Percentiles rank a stretch among this genome's conserved stretches.
Conservation (phyloP, 2,329 filamentous ascomycete species). For the Trichoderma arundinaceum region DNA sequence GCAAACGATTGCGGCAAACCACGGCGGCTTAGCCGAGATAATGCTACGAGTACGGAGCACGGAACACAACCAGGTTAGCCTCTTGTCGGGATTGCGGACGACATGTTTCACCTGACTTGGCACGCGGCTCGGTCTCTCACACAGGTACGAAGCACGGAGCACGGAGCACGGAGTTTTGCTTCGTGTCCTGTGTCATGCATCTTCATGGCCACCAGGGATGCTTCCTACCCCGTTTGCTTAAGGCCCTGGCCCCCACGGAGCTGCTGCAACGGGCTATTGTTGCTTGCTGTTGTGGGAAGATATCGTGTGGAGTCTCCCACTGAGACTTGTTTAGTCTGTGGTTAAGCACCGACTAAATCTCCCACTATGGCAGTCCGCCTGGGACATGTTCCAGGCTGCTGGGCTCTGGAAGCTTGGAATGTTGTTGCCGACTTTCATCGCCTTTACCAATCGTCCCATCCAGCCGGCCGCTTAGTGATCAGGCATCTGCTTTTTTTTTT, state of each 20-base stretch:
- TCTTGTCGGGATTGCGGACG: conserved; percentile 10
- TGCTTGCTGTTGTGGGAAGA: conserved; percentile 8
- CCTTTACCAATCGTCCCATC: background rate
- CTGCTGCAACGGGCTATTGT: conserved; percentile 8
- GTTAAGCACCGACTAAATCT: conserved; percentile 1
- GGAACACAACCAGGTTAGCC: background rate
- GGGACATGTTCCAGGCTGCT: conserved; percentile 6
- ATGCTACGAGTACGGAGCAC: background rate
- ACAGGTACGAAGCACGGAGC: conserved; percentile 5
- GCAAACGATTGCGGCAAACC: conserved; percentile 23
- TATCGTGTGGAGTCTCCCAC: conserved; percentile 9
- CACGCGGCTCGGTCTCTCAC: conserved; percentile 7
- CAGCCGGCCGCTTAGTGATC: background rate
- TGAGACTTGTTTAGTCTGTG: conserved; percentile 7
- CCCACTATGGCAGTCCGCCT: background rate
- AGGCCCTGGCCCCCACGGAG: conserved; percentile 22
- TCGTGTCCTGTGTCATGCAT: conserved; percentile 2
- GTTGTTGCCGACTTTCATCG: background rate
- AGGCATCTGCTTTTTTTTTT: background rate
- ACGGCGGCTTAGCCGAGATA: conserved; percentile 25
- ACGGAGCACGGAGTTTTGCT: conserved; percentile 7
- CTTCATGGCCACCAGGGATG: conserved; percentile 1
- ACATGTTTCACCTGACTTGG: conserved; percentile 13
- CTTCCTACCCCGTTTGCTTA: conserved; percentile 13
- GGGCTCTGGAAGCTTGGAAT: background rate